Percentiles rank a stretch among this genome's conserved stretches.
Conservation (phyloP, 1,139 yeast genomes). For the Pichia sp. region DNA sequence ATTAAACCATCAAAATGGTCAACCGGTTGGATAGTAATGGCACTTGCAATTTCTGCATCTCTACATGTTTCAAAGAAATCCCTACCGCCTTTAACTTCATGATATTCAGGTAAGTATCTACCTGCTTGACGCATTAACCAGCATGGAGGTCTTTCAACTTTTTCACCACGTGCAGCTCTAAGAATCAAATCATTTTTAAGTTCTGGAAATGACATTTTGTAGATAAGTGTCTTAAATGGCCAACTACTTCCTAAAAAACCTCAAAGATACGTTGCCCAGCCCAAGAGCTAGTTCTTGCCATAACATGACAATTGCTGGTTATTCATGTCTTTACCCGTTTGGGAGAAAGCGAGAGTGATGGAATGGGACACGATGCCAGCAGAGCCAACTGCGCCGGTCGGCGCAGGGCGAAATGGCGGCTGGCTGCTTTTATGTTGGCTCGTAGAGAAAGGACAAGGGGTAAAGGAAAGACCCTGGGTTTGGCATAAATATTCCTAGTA, state of each 20-base stretch:
- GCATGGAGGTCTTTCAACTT: constrained; percentile 93
- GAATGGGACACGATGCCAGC: no score
- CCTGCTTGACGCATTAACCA: constrained; percentile 98
- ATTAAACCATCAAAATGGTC: constrained; percentile 82
- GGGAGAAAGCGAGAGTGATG: neutral
- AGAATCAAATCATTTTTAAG: constrained; percentile 83
- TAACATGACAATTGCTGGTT: neutral
- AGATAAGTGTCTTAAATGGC: no score
- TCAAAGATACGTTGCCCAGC: no score
- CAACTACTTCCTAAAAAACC: no score
- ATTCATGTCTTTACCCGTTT: neutral
- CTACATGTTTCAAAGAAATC: constrained; percentile 93
- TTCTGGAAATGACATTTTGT: constrained; percentile 46
- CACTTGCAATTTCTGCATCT: constrained; percentile 89
- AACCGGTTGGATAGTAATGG: constrained; percentile 91
- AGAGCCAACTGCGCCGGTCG: neutral
- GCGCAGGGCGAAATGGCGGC: no score
- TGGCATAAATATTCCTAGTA: no score
- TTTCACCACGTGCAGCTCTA: constrained; percentile 80
- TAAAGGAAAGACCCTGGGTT: no score
- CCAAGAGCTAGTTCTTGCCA: no score
- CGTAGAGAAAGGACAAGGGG: no score
- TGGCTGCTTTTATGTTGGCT: no score
- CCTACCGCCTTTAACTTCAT: constrained; percentile 74
- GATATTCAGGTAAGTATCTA: constrained; percentile 87